phyloP scores from a whole-genome alignment of 345 rosid species.

The Anastatica hierochuntica region DNA sequence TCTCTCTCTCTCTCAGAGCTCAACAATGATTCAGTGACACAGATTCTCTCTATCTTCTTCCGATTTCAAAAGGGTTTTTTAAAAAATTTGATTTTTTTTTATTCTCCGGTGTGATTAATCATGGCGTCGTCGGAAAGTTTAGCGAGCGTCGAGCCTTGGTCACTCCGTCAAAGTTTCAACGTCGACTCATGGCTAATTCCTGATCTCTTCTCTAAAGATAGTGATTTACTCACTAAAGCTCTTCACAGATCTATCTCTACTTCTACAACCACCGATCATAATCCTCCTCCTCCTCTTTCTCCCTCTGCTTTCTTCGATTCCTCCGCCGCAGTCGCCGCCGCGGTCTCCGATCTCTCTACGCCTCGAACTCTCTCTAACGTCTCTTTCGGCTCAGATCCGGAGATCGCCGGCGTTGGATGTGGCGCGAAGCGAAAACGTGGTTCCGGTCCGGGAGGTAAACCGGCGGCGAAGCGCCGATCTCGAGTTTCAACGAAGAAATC shows the following conservation, averaged over 20 bases:
- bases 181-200: conserved; percentile 24
- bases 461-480: conserved; percentile 50
- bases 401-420: neutral
- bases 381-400: conserved; percentile 28
- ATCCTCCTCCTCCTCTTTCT: neutral
- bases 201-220: conserved; percentile 25
- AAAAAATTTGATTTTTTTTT: too few species aligned
- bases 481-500: conserved; percentile 51
- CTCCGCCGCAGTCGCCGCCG: neutral
- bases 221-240: conserved; percentile 28
- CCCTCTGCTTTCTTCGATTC: too few species aligned
- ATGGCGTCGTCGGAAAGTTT: too few species aligned
- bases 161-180: conserved; percentile 13
- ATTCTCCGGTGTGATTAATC: too few species aligned
- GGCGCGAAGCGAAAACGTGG: conserved; percentile 26
- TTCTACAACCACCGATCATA: conserved; percentile 7
- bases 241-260: conserved; percentile 43
- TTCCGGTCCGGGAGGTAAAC: conserved; percentile 26
- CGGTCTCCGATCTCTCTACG: conserved; percentile 31
- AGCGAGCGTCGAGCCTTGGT: conserved; percentile 26
- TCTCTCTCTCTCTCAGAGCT: too few species aligned
- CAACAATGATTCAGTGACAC: too few species aligned
- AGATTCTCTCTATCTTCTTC: too few species aligned
- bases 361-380: conserved; percentile 27
- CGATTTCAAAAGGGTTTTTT: too few species aligned